A percentile compares a stretch with the other conserved stretches of the same genome.
Evolutionary conservation across 2,329 filamentous ascomycete species (phyloP).

Genomic region (Gliomastix tumulicola): DNA sequence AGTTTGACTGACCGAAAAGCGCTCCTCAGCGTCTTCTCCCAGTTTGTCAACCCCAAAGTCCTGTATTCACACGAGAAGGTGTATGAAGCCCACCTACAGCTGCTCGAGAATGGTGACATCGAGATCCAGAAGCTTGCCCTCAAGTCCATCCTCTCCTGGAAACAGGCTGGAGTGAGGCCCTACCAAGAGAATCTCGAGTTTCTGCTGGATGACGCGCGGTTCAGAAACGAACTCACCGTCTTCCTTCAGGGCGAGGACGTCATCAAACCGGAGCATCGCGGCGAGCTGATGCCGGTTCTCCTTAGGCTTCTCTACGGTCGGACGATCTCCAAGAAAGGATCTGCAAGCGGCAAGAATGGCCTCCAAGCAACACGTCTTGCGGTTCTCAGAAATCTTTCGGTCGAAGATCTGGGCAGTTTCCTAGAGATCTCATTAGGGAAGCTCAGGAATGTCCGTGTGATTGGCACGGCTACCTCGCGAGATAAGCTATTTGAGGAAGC

Average conservation of each 20-base stretch:
- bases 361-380: conserved; percentile 76
- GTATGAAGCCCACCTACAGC: conserved; percentile 63
- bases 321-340: conserved; percentile 74
- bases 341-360: conserved; percentile 69
- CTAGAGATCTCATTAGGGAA: conserved; percentile 74
- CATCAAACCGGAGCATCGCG: conserved; percentile 67
- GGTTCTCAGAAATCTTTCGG: conserved; percentile 69
- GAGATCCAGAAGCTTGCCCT: conserved; percentile 83
- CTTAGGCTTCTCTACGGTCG: conserved; percentile 84
- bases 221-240: conserved; percentile 88
- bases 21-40: conserved; percentile 72
- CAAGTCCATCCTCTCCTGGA: conserved; percentile 85
- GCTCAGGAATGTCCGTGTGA: conserved; percentile 53
- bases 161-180: conserved; percentile 63
- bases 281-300: conserved; percentile 74
- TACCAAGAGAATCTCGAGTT: conserved; percentile 85
- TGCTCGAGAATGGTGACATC: conserved; percentile 81
- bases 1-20: conserved; percentile 75
- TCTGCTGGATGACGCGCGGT: conserved; percentile 81
- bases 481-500: conserved; percentile 50
- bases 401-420: conserved; percentile 72
- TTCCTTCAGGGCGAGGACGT: conserved; percentile 72
- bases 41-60: conserved; percentile 81
- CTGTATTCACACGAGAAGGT: conserved; percentile 74
- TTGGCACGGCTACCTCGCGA: conserved; percentile 38